Evolutionary conservation across 352 stramenopile species (phyloP).

Genomic region (Phytophthora pisi): DNA sequence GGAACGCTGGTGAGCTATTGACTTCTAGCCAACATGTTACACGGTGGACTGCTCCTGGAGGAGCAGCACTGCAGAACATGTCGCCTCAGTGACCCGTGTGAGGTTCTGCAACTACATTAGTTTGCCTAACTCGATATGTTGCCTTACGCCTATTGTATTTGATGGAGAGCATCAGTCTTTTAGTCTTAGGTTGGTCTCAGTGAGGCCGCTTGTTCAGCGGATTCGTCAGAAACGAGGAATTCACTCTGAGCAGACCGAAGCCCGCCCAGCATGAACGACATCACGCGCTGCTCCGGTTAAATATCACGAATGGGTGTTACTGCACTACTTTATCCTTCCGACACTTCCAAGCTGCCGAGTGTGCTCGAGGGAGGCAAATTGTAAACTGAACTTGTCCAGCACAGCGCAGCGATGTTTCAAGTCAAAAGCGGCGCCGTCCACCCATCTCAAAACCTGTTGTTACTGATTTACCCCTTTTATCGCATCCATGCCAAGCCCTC

Average conservation of each 20-base stretch:
- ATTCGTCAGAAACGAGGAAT: slow-evolving; percentile 92
- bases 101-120: too few species aligned
- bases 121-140: not conserved
- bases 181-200: slow-evolving; percentile 87
- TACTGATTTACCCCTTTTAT: slow-evolving; percentile 15
- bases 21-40: too few species aligned
- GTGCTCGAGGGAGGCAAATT: slow-evolving; percentile 13
- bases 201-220: slow-evolving; percentile 86
- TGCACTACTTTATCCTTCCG: too few species aligned
- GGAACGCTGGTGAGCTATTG: too few species aligned
- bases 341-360: not conserved
- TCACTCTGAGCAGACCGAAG: slow-evolving; percentile 68
- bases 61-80: too few species aligned
- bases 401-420: not conserved
- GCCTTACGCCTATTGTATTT: not conserved
- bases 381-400: slow-evolving; percentile 10
- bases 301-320: not conserved
- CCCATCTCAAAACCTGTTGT: slow-evolving; percentile 14
- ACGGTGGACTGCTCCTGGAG: too few species aligned
- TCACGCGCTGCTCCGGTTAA: slow-evolving; percentile 52
- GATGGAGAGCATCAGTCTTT: slow-evolving; percentile 72
- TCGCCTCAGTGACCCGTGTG: too few species aligned
- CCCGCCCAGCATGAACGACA: slow-evolving; percentile 74
- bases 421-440: slow-evolving; percentile 12
- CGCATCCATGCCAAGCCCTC: not conserved